Conservation (phyloP, 2,329 filamentous ascomycete genomes). For the Xylaria sp. region DNA sequence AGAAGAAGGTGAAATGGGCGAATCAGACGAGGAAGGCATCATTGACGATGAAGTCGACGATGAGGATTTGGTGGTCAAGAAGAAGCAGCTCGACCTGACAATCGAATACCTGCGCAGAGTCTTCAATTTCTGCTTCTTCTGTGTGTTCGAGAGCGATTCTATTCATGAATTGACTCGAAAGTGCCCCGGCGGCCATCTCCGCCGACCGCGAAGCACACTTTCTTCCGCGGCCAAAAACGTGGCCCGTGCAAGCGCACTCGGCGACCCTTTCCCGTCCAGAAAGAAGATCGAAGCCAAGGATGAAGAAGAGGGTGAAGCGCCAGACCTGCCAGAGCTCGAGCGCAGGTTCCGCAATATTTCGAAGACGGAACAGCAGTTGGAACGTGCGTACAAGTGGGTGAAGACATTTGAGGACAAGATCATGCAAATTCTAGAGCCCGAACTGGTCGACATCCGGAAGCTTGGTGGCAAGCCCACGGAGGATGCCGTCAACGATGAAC, state of each 20-base stretch:
- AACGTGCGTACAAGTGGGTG: conserved; percentile 97
- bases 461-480: conserved; percentile 83
- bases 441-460: conserved; percentile 80
- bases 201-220: conserved; percentile 79
- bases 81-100: conserved; percentile 92
- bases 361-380: conserved; percentile 86
- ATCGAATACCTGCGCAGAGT: conserved; percentile 96
- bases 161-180: conserved; percentile 93
- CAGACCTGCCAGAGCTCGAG: conserved; percentile 56
- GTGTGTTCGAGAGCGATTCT: conserved; percentile 96
- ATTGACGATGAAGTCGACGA: conserved; percentile 81
- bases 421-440: conserved; percentile 84
- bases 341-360: conserved; percentile 66
- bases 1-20: conserved; percentile 62
- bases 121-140: conserved; percentile 99
- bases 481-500: conserved; percentile 80
- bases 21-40: conserved; percentile 76
- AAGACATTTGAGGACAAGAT: conserved; percentile 98
- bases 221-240: conserved; percentile 78
- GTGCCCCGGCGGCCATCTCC: conserved; percentile 94
- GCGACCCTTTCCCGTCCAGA: conserved; percentile 78
- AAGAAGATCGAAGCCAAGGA: conserved; percentile 63
- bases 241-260: conserved; percentile 75
- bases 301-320: conserved; percentile 57
- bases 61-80: conserved; percentile 82